A percentile compares a stretch with the other conserved stretches of the same genome.
phyloP scores from a whole-genome alignment of 2,329 filamentous ascomycete genomes.

The Diaporthe helianthi region DNA sequence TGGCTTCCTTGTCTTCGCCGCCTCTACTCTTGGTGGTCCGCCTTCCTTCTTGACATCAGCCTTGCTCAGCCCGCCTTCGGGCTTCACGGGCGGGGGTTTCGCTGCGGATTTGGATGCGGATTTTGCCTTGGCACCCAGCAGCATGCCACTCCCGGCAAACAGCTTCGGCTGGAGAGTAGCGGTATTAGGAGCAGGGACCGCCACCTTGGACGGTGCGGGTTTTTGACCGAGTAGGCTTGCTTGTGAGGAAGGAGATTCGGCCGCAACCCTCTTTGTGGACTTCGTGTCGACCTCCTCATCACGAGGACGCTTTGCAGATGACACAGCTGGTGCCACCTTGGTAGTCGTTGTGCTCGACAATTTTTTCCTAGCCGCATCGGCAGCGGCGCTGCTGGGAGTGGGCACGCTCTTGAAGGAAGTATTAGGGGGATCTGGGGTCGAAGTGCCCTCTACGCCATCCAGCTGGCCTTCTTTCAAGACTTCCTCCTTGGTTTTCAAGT shows the following conservation, averaged over 20 bases:
- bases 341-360: slow-evolving; percentile 30
- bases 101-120: slow-evolving; percentile 41
- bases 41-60: slow-evolving; percentile 43
- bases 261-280: slow-evolving; percentile 48
- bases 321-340: slow-evolving; percentile 37
- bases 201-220: slow-evolving; percentile 26
- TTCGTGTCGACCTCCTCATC: slow-evolving; percentile 50
- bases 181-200: slow-evolving; percentile 18
- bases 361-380: slow-evolving; percentile 38
- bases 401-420: slow-evolving; percentile 16
- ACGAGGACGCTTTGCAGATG: slow-evolving; percentile 45
- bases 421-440: slow-evolving; percentile 33
- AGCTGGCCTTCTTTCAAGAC: slow-evolving; percentile 39
- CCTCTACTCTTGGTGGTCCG: slow-evolving; percentile 40
- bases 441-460: slow-evolving; percentile 37
- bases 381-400: slow-evolving; percentile 4
- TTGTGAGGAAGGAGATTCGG: slow-evolving; percentile 40
- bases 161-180: slow-evolving; percentile 27
- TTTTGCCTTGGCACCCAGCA: slow-evolving; percentile 34
- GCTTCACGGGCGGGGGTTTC: slow-evolving; percentile 42
- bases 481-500: slow-evolving; percentile 38
- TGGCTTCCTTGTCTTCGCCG: slow-evolving; percentile 37
- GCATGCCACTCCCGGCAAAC: slow-evolving; percentile 32
- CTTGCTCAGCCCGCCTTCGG: slow-evolving; percentile 35
- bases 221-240: slow-evolving; percentile 33